phyloP scores from a whole-genome alignment of 108 stramenopile species.

The Skeletonema costatum region DNA sequence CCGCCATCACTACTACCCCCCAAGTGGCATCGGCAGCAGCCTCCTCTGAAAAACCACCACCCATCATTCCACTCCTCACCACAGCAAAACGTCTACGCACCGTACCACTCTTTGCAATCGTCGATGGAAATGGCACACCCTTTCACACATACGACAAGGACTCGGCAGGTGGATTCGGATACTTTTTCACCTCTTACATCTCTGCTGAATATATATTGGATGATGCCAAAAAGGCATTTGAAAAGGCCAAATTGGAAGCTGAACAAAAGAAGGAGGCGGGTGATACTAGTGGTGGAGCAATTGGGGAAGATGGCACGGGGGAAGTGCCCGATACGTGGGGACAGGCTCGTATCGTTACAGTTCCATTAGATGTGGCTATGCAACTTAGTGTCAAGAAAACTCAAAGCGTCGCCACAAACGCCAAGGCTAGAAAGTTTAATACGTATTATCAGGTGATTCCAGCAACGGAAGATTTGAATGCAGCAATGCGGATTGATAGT shows the following conservation, averaged over 20 bases:
- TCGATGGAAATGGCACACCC: constrained; percentile 43
- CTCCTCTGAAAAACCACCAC: constrained; percentile 32
- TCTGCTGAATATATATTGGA: constrained; percentile 39
- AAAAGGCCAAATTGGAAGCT: constrained; percentile 39
- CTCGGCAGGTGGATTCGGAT: constrained; percentile 35
- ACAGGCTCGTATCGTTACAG: constrained; percentile 63
- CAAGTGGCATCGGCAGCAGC: not conserved
- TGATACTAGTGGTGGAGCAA: not conserved
- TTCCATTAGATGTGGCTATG: constrained; percentile 76
- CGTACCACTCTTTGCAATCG: constrained; percentile 40
- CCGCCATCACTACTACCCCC: not conserved
- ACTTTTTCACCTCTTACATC: constrained; percentile 33
- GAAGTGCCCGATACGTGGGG: constrained; percentile 70
- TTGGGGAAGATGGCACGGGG: constrained; percentile 34
- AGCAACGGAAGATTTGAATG: constrained; percentile 60
- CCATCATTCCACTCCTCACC: constrained; percentile 31
- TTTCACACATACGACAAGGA: constrained; percentile 52
- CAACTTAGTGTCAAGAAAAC: constrained; percentile 56
- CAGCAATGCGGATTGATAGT: constrained; percentile 61
- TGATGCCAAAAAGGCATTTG: constrained; percentile 48
- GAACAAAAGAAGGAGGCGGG: constrained; percentile 19
- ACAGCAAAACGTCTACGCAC: constrained; percentile 29
- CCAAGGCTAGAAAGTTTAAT: constrained; percentile 34
- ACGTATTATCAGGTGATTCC: constrained; percentile 78
- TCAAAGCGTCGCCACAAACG: constrained; percentile 32